Conservation (phyloP, 1,139 yeast species). For the Candida sojae region DNA sequence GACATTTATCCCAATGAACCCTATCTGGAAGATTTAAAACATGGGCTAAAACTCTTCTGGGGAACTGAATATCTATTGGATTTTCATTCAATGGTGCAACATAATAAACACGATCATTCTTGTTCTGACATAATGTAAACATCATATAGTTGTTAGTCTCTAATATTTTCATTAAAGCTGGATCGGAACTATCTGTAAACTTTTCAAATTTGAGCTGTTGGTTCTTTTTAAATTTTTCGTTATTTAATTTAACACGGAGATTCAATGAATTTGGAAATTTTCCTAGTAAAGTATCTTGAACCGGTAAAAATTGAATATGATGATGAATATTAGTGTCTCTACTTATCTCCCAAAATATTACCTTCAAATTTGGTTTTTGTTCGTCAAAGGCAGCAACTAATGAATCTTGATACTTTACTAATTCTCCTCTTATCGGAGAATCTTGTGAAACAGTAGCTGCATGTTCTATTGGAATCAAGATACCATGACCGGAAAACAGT, state of each 20-base stretch:
- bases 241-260: conserved; percentile 48
- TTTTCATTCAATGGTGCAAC: conserved; percentile 26
- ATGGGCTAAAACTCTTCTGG: conserved; percentile 71
- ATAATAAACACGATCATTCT: conserved; percentile 18
- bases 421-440: conserved; percentile 27
- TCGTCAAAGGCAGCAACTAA: conserved; percentile 46
- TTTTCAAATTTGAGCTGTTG: conserved; percentile 43
- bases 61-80: conserved; percentile 70
- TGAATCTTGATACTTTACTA: conserved; percentile 40
- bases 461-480: conserved; percentile 83
- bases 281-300: conserved; percentile 42
- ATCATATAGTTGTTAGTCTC: conserved; percentile 41
- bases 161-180: conserved; percentile 23
- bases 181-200: conserved; percentile 24
- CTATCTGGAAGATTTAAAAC: conserved; percentile 61
- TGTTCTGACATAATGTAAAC: conserved; percentile 32
- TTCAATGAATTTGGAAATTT: conserved; percentile 37
- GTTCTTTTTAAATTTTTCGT: conserved; percentile 47
- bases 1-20: conserved; percentile 72
- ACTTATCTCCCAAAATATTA: conserved; percentile 64
- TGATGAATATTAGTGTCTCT: conserved; percentile 60
- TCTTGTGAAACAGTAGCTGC: conserved; percentile 43
- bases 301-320: conserved; percentile 66
- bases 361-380: conserved; percentile 35
- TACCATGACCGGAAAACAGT: conserved; percentile 77